These are phyloP conservation scores for Umbelopsis isabellina DNA, from an alignment of 192 early-diverging fungal genomes.

Conservation along the genomic window DNA sequence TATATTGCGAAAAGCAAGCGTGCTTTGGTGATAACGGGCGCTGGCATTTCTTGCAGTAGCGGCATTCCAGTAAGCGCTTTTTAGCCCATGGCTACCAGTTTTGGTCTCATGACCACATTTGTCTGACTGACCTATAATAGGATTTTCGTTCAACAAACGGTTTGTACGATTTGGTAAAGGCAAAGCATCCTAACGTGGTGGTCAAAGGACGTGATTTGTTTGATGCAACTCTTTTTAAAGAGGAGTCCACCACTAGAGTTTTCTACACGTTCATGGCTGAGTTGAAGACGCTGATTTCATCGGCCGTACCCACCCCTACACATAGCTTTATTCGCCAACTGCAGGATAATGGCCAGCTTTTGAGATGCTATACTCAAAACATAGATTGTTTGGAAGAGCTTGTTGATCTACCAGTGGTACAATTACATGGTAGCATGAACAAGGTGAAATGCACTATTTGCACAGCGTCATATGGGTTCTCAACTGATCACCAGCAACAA, in stretches of 20 bases:
- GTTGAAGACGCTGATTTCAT: conserved; percentile 70
- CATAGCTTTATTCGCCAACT: conserved; percentile 86
- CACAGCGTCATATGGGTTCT: conserved; percentile 68
- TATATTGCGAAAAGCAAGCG: conserved; percentile 49
- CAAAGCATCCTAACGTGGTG: conserved; percentile 69
- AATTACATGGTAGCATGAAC: conserved; percentile 90
- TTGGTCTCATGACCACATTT: conserved; percentile 10
- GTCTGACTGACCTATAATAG: conserved; percentile 41
- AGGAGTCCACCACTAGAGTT: conserved; percentile 61
- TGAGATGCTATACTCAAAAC: conserved; percentile 96
- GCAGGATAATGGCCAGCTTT: conserved; percentile 72
- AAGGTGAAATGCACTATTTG: conserved; percentile 89
- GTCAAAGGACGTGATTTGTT: conserved; percentile 83
- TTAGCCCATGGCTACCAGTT: conserved; percentile 6
- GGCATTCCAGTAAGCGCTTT: conserved; percentile 77
- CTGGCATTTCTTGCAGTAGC: conserved; percentile 87
- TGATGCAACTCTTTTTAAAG: conserved; percentile 80
- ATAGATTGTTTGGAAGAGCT: conserved; percentile 91
- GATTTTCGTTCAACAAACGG: conserved; percentile 85
- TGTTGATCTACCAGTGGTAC: conserved; percentile 79
- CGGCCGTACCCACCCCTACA: conserved; percentile 79
- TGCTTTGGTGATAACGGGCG: conserved; percentile 77
- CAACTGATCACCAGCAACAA: conserved; percentile 51
- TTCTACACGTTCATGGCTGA: conserved; percentile 89
- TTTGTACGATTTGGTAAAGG: conserved; percentile 84